Conservation (phyloP, 1,139 yeast genomes). For the Trichomonascaceae sp. region DNA sequence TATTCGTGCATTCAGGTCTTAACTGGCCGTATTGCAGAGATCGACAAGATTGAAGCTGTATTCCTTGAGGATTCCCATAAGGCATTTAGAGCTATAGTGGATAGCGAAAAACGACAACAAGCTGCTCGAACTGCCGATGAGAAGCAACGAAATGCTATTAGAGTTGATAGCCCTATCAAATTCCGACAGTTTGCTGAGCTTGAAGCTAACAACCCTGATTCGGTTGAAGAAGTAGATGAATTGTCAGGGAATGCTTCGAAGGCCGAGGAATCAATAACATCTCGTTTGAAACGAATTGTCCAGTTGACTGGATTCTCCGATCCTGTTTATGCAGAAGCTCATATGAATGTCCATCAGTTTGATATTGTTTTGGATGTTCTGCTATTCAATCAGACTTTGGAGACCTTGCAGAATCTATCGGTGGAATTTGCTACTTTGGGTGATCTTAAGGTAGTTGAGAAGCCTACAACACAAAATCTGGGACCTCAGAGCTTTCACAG, state of each 20-base stretch:
- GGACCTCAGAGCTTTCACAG: constrained; percentile 97
- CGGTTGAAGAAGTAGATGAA: constrained; percentile 28
- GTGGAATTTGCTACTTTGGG: constrained; percentile 97
- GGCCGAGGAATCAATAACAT: constrained; percentile 52
- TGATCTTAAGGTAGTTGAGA: constrained; percentile 89
- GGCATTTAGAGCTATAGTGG: constrained; percentile 66
- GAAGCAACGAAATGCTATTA: constrained; percentile 63
- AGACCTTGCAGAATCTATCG: constrained; percentile 82
- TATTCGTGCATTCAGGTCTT: constrained; percentile 74
- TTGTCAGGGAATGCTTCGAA: constrained; percentile 44
- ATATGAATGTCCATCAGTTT: constrained; percentile 88
- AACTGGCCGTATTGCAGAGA: constrained; percentile 51
- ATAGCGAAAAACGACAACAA: constrained; percentile 46
- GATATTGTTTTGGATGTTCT: constrained; percentile 93
- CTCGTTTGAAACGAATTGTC: constrained; percentile 80
- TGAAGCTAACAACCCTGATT: constrained; percentile 36
- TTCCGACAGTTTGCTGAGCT: constrained; percentile 76
- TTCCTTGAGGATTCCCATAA: constrained; percentile 83
- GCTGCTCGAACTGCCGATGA: constrained; percentile 55
- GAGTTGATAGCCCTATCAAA: constrained; percentile 72
- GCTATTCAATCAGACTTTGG: constrained; percentile 88
- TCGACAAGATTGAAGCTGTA: constrained; percentile 53
- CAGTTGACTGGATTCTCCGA: constrained; percentile 97
- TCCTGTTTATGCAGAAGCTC: constrained; percentile 97
- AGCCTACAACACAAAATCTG: constrained; percentile 85